Conservation (phyloP, 768 basidiomycete species). For the Naganishia friedmannii region DNA sequence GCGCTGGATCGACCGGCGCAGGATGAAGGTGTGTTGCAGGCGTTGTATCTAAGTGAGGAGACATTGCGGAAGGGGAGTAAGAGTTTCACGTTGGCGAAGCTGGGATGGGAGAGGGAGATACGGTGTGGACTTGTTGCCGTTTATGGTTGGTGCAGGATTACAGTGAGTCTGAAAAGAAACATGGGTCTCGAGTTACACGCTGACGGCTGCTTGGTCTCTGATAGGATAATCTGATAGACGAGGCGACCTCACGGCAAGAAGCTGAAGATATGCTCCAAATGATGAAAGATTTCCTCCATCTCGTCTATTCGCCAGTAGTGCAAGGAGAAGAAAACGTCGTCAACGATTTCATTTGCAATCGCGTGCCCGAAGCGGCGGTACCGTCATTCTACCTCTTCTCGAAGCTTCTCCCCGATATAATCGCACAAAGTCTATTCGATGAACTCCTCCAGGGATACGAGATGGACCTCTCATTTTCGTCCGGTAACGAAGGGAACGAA, state of each 20-base stretch:
- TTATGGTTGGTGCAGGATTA: slow-evolving; percentile 50
- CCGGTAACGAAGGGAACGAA: slow-evolving; percentile 2
- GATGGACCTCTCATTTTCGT: slow-evolving; percentile 43
- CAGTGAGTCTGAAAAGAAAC: slow-evolving; percentile 29
- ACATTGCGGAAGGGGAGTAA: slow-evolving; percentile 47
- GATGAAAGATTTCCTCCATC: slow-evolving; percentile 23
- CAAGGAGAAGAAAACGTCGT: slow-evolving; percentile 24
- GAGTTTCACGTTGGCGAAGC: slow-evolving; percentile 48
- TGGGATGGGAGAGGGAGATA: slow-evolving; percentile 50
- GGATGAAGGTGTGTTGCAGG: slow-evolving; percentile 33
- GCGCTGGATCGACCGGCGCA: slow-evolving; percentile 40
- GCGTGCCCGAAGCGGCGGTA: slow-evolving; percentile 29
- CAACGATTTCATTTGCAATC: slow-evolving; percentile 31
- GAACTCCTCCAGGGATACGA: slow-evolving; percentile 47
- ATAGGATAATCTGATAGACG: slow-evolving; percentile 46
- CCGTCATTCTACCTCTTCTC: slow-evolving; percentile 47
- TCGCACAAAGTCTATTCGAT: slow-evolving; percentile 40
- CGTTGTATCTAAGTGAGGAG: slow-evolving; percentile 36
- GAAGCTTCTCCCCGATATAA: slow-evolving; percentile 38
- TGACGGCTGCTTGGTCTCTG: not conserved
- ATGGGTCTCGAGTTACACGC: slow-evolving; percentile 28
- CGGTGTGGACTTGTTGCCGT: slow-evolving; percentile 46
- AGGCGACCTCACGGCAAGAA: slow-evolving; percentile 10
- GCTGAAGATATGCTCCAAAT: not conserved
- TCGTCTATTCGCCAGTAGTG: slow-evolving; percentile 8